Evolutionary conservation across 176 grass and related monocot species (phyloP).

Genomic region (Phoenix dactylifera): DNA sequence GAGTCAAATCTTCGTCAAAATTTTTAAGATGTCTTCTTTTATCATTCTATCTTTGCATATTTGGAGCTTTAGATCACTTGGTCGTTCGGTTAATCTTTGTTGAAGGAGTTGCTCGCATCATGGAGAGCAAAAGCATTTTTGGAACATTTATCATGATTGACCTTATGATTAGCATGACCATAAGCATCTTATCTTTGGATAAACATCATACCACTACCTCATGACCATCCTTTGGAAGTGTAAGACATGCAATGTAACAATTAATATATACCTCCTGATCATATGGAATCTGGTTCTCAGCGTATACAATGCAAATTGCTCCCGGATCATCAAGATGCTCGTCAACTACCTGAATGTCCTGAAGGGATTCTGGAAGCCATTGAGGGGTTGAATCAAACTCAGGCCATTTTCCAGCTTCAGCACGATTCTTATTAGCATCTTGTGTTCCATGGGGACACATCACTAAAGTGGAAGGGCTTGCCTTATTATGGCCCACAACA

Average conservation of each 20-base stretch:
- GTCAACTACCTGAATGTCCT: background rate
- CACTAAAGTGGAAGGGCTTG: background rate
- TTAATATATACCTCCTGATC: conserved; percentile 7
- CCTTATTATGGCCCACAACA: background rate
- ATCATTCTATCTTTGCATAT: no score
- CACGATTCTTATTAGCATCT: background rate
- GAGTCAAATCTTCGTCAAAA: no score
- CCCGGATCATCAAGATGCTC: background rate
- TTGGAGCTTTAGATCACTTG: no score
- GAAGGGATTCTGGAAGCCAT: conserved; percentile 1
- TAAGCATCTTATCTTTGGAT: no score
- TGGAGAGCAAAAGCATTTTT: no score
- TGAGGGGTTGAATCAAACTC: conserved; percentile 7
- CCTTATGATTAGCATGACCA: no score
- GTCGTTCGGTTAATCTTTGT: no score
- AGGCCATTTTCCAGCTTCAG: background rate
- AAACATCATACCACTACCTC: no score
- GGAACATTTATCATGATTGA: no score
- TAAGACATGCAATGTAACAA: background rate
- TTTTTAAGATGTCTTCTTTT: no score
- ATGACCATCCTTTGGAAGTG: no score
- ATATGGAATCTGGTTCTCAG: conserved; percentile 16
- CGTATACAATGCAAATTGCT: conserved; percentile 1
- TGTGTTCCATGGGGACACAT: background rate
- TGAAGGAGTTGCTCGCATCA: no score